Percentiles rank a stretch among this genome's conserved stretches.
Evolutionary conservation across 768 basidiomycete species (phyloP).

Genomic region (Termitomyces sp.): DNA sequence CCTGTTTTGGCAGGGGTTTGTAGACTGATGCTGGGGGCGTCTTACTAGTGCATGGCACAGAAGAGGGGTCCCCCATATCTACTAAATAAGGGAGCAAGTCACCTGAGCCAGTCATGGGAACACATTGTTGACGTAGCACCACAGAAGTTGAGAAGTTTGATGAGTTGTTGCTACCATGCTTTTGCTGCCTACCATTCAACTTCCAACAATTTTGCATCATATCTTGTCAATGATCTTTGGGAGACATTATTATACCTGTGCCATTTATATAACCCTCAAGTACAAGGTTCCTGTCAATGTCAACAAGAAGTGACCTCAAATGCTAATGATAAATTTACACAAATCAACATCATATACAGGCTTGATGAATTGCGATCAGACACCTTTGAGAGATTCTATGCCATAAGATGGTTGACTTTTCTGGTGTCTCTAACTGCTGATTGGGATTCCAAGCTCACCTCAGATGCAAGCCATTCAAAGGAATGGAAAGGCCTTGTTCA

Average conservation of each 20-base stretch:
- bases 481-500: conserved; percentile 37
- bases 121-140: no score
- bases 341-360: not conserved
- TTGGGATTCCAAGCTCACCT: not conserved
- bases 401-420: conserved; percentile 69
- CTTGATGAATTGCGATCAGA: conserved; percentile 43
- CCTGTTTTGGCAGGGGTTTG: no score
- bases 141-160: no score
- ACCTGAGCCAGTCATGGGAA: no score
- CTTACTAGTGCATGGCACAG: no score
- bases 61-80: no score
- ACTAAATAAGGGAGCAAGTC: no score
- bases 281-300: conserved; percentile 51
- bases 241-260: conserved; percentile 45
- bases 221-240: conserved; percentile 30
- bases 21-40: no score
- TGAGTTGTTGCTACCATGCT: no score
- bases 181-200: conserved; percentile 40
- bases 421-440: conserved; percentile 39
- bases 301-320: not conserved
- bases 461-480: not conserved
- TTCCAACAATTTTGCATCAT: conserved; percentile 47
- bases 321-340: not conserved
- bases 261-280: conserved; percentile 52
- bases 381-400: conserved; percentile 61